Evolutionary conservation across 2,329 filamentous ascomycete species (phyloP).

Genomic region (Colletotrichum plurivorum): DNA sequence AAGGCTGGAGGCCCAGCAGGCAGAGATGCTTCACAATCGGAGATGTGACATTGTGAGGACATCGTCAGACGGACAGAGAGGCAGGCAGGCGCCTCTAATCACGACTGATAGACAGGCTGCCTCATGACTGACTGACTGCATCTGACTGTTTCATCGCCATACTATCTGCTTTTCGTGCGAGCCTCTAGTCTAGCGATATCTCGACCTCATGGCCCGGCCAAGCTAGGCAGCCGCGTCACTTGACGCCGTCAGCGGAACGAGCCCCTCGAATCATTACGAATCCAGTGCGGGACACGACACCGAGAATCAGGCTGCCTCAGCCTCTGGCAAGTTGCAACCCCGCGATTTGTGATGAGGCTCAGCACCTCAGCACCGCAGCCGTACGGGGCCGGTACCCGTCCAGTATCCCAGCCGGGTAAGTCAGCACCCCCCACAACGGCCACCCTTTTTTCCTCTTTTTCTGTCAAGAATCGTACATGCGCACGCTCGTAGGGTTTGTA

Average conservation of each 20-base stretch:
- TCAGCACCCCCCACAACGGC: too few relatives aligned
- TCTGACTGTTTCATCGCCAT: not conserved
- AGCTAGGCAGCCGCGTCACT: constrained; percentile 20
- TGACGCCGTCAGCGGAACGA: constrained; percentile 20
- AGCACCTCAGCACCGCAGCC: constrained; percentile 3
- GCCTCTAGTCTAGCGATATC: not conserved
- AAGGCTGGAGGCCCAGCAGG: too few relatives aligned
- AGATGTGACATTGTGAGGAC: not conserved
- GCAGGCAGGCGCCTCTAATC: too few relatives aligned
- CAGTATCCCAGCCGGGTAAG: too few relatives aligned
- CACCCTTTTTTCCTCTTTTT: too few relatives aligned
- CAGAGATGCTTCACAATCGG: too few relatives aligned
- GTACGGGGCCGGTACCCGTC: not conserved
- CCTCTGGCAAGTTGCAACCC: not conserved
- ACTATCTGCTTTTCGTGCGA: not conserved
- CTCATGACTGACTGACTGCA: not conserved
- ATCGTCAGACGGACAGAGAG: not conserved
- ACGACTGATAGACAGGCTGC: not conserved
- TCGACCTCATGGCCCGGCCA: not conserved
- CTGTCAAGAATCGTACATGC: too few relatives aligned
- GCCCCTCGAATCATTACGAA: not conserved
- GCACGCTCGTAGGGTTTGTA: too few relatives aligned
- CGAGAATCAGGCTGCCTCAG: constrained; percentile 9
- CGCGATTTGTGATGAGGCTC: not conserved
- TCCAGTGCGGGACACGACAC: not conserved